These are phyloP conservation scores for Begonia masoniana DNA, from an alignment of 306 rosid species.

Conservation along the genomic window DNA sequence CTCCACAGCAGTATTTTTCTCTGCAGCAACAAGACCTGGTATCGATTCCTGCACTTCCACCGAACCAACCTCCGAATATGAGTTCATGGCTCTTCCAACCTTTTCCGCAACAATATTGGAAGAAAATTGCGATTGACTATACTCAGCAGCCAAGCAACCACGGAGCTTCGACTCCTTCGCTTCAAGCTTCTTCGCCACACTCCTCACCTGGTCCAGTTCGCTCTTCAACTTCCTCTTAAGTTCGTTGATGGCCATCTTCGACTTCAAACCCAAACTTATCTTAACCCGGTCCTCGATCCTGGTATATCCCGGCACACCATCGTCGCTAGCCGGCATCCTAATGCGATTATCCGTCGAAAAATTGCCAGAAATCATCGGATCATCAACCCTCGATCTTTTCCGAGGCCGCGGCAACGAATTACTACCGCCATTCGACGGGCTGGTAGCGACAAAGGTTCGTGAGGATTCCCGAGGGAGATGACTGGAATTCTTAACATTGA, in stretches of 20 bases:
- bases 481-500: constrained; percentile 12
- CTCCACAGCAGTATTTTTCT: constrained; percentile 35
- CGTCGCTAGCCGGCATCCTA: constrained; percentile 7
- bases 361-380: constrained; percentile 9
- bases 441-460: not conserved
- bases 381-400: constrained; percentile 1
- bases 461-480: constrained; percentile 8
- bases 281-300: constrained; percentile 26
- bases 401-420: constrained; percentile 4
- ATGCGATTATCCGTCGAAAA: constrained; percentile 10
- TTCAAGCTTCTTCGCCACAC: constrained; percentile 52
- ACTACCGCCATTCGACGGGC: constrained; percentile 9
- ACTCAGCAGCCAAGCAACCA: constrained; percentile 15
- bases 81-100: constrained; percentile 16
- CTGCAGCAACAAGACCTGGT: constrained; percentile 21
- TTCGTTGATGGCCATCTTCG: constrained; percentile 23
- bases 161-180: constrained; percentile 36
- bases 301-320: constrained; percentile 14
- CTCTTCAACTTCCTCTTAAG: constrained; percentile 41
- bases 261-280: constrained; percentile 20
- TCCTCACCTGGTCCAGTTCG: constrained; percentile 65
- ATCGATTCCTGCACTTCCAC: constrained; percentile 7
- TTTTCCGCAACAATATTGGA: constrained; percentile 24
- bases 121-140: constrained; percentile 26
- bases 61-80: constrained; percentile 18